A percentile compares a stretch with the other conserved stretches of the same genome.
phyloP scores from a whole-genome alignment of 2,329 filamentous ascomycete species.

The Diaporthe citrichinensis region DNA sequence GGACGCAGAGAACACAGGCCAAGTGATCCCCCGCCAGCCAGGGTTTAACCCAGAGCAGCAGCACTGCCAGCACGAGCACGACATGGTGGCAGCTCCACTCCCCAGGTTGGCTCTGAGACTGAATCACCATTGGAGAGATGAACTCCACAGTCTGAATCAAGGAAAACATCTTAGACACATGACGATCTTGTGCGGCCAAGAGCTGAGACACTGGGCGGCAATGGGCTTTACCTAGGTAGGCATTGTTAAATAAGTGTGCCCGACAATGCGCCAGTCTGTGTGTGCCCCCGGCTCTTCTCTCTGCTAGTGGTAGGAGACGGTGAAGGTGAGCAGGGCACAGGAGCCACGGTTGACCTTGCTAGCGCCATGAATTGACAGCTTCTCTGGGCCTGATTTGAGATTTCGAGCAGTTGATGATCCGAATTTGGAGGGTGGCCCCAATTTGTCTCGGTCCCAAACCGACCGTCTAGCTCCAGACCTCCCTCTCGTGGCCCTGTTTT shows the following conservation, averaged over 20 bases:
- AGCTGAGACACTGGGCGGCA: neutral
- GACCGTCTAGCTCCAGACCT: slow-evolving; percentile 14
- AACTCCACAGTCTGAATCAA: slow-evolving; percentile 17
- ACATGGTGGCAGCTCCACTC: neutral
- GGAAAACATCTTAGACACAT: slow-evolving; percentile 18
- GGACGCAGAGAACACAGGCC: neutral
- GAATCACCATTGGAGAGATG: neutral
- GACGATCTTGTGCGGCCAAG: slow-evolving; percentile 13
- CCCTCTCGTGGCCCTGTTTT: too few species aligned
- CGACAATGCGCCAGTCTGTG: too few species aligned
- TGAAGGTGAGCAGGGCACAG: neutral
- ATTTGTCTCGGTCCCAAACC: slow-evolving; percentile 22
- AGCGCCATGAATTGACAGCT: slow-evolving; percentile 15
- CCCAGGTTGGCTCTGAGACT: neutral
- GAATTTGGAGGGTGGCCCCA: slow-evolving; percentile 3
- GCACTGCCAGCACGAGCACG: neutral
- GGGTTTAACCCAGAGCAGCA: neutral
- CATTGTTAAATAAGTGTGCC: neutral
- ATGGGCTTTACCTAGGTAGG: neutral
- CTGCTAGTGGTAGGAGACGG: neutral
- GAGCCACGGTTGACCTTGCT: slow-evolving; percentile 26
- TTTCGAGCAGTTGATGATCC: neutral
- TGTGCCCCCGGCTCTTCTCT: neutral
- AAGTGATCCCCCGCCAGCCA: neutral
- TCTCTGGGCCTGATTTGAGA: slow-evolving; percentile 18